Conservation (phyloP, 352 stramenopile species). For the Phytophthora pseudosyringae region DNA sequence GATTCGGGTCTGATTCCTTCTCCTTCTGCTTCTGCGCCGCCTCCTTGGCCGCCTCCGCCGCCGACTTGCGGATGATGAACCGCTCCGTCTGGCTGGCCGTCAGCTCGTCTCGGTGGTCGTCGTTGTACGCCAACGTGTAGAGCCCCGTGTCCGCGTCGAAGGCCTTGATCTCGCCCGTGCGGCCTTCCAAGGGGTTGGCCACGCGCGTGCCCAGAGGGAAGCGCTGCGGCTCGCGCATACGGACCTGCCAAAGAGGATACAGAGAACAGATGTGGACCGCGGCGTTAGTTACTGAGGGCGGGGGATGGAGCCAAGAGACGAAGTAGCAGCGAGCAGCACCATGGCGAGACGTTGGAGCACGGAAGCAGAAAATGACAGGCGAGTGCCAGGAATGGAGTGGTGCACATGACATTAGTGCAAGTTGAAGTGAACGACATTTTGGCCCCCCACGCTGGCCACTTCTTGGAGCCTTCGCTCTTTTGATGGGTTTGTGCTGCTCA, state of each 20-base stretch:
- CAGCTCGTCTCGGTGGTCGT: slow-evolving; percentile 52
- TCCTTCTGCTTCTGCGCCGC: slow-evolving; percentile 1
- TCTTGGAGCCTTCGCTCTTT: background rate
- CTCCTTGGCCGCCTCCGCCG: slow-evolving; percentile 8
- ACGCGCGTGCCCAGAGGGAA: slow-evolving; percentile 60
- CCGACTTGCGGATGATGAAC: slow-evolving; percentile 46
- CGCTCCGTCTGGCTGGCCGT: slow-evolving; percentile 35
- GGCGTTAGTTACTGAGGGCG: background rate
- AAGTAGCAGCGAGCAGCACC: slow-evolving; percentile 1
- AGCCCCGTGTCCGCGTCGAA: slow-evolving; percentile 48
- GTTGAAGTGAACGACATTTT: background rate
- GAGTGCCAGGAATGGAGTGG: background rate
- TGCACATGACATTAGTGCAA: background rate
- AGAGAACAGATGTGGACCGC: background rate
- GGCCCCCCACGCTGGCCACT: no score
- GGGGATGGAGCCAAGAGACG: no score
- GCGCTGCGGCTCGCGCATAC: slow-evolving; percentile 48
- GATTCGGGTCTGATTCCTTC: slow-evolving; percentile 43
- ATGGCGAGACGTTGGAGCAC: background rate
- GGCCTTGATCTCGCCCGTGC: slow-evolving; percentile 54
- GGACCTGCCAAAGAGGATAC: slow-evolving; percentile 24
- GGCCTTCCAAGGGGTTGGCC: slow-evolving; percentile 63
- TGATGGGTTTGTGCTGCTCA: background rate
- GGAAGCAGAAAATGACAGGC: background rate
- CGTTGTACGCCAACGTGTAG: slow-evolving; percentile 63